Evolutionary conservation across 1,284 basidiomycete species (phyloP).

Genomic region (Ceratorhiza oryzae-sativae): DNA sequence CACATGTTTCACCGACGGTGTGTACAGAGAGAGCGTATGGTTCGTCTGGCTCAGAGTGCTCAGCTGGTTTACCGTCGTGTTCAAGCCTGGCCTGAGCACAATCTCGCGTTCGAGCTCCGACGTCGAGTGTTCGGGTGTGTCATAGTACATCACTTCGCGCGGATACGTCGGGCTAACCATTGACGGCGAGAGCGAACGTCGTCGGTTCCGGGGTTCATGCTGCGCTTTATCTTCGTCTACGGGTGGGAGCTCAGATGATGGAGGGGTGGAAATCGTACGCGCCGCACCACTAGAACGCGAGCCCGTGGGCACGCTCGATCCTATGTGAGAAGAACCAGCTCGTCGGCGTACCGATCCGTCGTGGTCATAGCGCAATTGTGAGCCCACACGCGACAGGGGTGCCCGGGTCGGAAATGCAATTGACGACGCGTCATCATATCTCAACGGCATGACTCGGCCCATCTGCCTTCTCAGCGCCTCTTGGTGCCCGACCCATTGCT

Average conservation of each 20-base stretch:
- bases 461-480: conserved; percentile 16
- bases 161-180: conserved; percentile 37
- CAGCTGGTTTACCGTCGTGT: conserved; percentile 80
- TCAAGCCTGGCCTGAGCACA: conserved; percentile 70
- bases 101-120: conserved; percentile 55
- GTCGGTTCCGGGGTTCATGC: conserved; percentile 28
- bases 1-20: conserved; percentile 85
- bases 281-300: conserved; percentile 43
- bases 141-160: conserved; percentile 41
- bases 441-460: conserved; percentile 10
- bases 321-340: conserved; percentile 44
- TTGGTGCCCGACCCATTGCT: conserved; percentile 33
- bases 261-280: conserved; percentile 44
- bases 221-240: conserved; percentile 39
- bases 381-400: conserved; percentile 18
- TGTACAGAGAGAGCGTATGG: conserved; percentile 91
- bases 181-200: conserved; percentile 40
- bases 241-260: conserved; percentile 42
- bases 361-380: conserved; percentile 4
- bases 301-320: neutral
- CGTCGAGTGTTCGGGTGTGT: conserved; percentile 43
- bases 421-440: neutral
- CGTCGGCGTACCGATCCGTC: neutral
- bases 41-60: conserved; percentile 85
- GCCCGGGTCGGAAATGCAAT: neutral